Evolutionary conservation across 1,284 basidiomycete genomes (phyloP), one percentile per base, ranked within the genome.

Genomic region (Naganishia albida): DNA sequence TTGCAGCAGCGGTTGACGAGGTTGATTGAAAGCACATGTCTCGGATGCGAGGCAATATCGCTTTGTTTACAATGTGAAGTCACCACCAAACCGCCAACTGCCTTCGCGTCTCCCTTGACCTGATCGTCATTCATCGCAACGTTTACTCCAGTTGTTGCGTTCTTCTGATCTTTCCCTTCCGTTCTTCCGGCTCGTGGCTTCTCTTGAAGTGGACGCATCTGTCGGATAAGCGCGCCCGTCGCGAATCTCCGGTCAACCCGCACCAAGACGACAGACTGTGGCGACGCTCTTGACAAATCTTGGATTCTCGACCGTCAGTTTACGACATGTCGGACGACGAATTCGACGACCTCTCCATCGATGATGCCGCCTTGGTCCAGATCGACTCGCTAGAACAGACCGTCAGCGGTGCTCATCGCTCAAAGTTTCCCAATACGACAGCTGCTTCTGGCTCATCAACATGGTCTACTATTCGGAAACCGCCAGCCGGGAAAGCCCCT

Each of bases 341-440:
- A 30, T 60, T 60, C n/a, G 57, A 60, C 38, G 57, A 60, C 38
- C 50, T 60, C 26, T 60, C 57, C 20, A 60, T 60, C 23, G 57
- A 60, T 20, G 46, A 50, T 12, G 57, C 49, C 15, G 57, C 46
- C 13, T 49, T 60, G 16, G 39, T 16, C 13, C 57, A 60, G 26
- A 40, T 60, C 46, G 57, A 46, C n/a, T 49, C 57, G 18, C 49
- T 60, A 20, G 57, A 60, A n/a, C 46, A 60, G 28, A 50, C 56
- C 20, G 43, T 16, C 20, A 44, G 38, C 26, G 39, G 38, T 13
- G 23, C 34, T 18, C 13, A 40, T 18, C 46, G 38, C 40, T 7
- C 25, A 20, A 26, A 12, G 1, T 4, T 26, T 39, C 46, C 46
- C 3, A n/a, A 18, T n/a, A 60, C 25, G 20, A 38, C 34, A 13